Evolutionary conservation across 805 yeast species (phyloP), one percentile per base, ranked within the genome.

Genomic region (Nakazawaea populi): DNA sequence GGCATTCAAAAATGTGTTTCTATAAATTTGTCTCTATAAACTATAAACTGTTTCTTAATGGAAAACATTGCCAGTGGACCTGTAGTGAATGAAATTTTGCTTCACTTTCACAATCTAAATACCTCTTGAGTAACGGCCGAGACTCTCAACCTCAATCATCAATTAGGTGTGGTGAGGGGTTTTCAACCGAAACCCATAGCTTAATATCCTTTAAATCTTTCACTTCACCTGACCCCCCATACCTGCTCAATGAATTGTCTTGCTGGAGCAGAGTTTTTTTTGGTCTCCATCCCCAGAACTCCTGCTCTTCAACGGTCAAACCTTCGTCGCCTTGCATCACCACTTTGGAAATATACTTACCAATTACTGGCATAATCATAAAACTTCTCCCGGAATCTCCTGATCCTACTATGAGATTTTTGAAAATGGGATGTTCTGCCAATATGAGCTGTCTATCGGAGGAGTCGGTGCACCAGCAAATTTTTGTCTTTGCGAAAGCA

Each of bases 401-500:
- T 4, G 65, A 53, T 4, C 57, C 63, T 10, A 61, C 29, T 2
- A 54, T 30, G 27, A 59, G 36, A 36, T 57, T 56, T 5, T 37
- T 28, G 44, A 47, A 54, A 9, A 53, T 47, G 10, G 66, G 64
- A 47, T 60, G 62, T 1, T 30, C 24, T 34, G 58, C 52, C 14
- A 60, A 31, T 30, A 62, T 47, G 24, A 60, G 53, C 38, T 58
- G 53, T n/a, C 63, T 46, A 45, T 60, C 63, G 5, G 62, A 58
- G 1, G 64, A 54, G 46, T 60, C 66, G 8, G 63, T 58, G 43
- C 63, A 60, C 66, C 66, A 62, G 46, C 66, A 62, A 18, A 58
- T 56, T 30, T 56, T 55, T 5, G 60, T 54, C 36, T 57, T 51
- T 30, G 54, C 58, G 32, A 60, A 56, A 3, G 52, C 52, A 5